Evolutionary conservation across 192 early-diverging fungal species (phyloP).

Genomic region (Umbelopsis sp.): DNA sequence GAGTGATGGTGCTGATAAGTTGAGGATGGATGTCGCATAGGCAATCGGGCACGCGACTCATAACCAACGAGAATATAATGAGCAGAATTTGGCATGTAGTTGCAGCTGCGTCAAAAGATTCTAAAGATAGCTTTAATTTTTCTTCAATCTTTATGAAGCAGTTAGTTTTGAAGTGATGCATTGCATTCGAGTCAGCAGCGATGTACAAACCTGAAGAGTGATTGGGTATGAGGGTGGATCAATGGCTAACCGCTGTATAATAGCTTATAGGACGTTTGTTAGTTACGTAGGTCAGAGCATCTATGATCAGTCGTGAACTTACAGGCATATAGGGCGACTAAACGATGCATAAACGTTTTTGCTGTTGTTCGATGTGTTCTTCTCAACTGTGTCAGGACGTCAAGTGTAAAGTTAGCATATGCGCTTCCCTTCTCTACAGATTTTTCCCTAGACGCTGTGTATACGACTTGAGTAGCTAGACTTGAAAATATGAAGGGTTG

Average conservation of each 20-base stretch:
- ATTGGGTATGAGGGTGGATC: too few species aligned
- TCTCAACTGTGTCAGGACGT: not conserved
- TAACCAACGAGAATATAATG: not conserved
- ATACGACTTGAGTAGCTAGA: not conserved
- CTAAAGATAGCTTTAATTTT: not conserved
- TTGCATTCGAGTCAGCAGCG: too few species aligned
- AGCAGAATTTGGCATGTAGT: not conserved
- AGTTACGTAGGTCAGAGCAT: not conserved
- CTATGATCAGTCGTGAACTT: not conserved
- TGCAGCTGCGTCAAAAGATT: not conserved
- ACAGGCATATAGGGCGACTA: not conserved
- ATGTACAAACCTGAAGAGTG: too few species aligned
- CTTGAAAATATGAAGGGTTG: slow-evolving; percentile 2
- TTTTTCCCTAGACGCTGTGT: not conserved
- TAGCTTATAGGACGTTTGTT: not conserved
- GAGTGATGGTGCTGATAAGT: not conserved
- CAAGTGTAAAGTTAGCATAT: not conserved
- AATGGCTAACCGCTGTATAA: too few species aligned
- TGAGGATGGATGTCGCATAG: not conserved
- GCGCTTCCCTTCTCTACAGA: not conserved
- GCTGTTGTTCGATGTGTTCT: not conserved
- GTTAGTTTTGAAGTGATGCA: too few species aligned
- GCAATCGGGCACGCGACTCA: not conserved
- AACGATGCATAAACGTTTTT: not conserved
- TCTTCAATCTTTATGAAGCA: not conserved